Evolutionary conservation across 2,329 filamentous ascomycete genomes (phyloP).

Genomic region (Xylariaceae sp.): DNA sequence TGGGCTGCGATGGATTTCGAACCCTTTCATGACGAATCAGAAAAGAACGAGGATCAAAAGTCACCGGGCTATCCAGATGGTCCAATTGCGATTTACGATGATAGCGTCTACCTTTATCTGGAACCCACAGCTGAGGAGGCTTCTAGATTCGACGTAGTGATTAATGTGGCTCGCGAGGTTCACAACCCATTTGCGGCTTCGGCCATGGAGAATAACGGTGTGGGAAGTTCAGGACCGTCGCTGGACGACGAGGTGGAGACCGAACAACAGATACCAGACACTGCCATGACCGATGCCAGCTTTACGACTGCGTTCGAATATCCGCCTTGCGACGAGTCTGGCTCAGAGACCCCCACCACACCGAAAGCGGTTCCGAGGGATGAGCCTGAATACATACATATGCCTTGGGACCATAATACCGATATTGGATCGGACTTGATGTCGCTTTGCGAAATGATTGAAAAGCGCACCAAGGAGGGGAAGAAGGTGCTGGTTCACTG

Average conservation of each 20-base stretch:
- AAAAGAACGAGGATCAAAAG: constrained; percentile 73
- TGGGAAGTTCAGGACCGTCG: constrained; percentile 29
- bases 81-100: constrained; percentile 75
- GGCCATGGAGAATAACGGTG: constrained; percentile 21
- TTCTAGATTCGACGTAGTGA: constrained; percentile 72
- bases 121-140: constrained; percentile 77
- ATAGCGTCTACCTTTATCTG: constrained; percentile 72
- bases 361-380: constrained; percentile 48
- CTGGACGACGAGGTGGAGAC: constrained; percentile 39
- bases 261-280: constrained; percentile 43
- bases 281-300: constrained; percentile 53
- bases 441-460: constrained; percentile 70
- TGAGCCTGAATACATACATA: constrained; percentile 77
- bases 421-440: constrained; percentile 76
- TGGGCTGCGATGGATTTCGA: constrained; percentile 56
- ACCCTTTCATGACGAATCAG: constrained; percentile 60
- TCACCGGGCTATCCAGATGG: constrained; percentile 78
- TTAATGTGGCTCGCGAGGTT: constrained; percentile 81
- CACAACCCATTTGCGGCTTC: constrained; percentile 61
- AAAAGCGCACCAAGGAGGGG: constrained; percentile 64
- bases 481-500: constrained; percentile 81
- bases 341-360: constrained; percentile 50
- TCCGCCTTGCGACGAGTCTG: constrained; percentile 39
- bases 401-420: constrained; percentile 85
- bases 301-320: constrained; percentile 60